phyloP scores from a whole-genome alignment of 23 red algal species.

The Gracilaria vermiculophylla region DNA sequence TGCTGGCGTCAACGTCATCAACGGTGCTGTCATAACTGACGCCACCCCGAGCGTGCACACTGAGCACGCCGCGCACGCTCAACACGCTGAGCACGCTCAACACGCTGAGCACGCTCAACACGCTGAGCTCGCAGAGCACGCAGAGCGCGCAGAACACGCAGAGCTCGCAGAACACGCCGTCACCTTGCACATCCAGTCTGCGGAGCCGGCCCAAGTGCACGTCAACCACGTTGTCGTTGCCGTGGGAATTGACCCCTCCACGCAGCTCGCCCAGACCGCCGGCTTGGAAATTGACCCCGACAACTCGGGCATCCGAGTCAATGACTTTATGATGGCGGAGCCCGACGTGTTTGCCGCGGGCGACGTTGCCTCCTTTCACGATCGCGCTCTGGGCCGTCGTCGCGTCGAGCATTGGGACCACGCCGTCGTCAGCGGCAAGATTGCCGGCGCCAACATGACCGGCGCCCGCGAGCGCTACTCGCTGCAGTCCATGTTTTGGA shows the following conservation, averaged over 20 bases:
- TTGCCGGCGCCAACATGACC: constrained; percentile 73
- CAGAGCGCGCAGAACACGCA: neutral
- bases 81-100: too few relatives aligned
- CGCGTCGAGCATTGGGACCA: constrained; percentile 93
- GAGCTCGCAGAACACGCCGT: neutral
- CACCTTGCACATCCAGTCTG: constrained; percentile 46
- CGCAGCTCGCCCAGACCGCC: constrained; percentile 52
- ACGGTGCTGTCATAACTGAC: constrained; percentile 43
- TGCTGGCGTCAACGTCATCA: constrained; percentile 50
- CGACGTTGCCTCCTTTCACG: constrained; percentile 83
- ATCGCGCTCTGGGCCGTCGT: constrained; percentile 63
- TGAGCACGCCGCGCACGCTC: too few relatives aligned
- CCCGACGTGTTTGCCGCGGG: constrained; percentile 72
- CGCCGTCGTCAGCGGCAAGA: constrained; percentile 72
- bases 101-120: too few relatives aligned
- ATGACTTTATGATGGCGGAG: constrained; percentile 76
- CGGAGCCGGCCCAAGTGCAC: constrained; percentile 34
- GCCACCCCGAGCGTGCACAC: too few relatives aligned
- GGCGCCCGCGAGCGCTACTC: constrained; percentile 43
- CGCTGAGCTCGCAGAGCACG: too few relatives aligned
- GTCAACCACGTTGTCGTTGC: constrained; percentile 61
- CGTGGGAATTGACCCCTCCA: constrained; percentile 62
- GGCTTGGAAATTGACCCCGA: constrained; percentile 71
- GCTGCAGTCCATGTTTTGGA: constrained; percentile 89
- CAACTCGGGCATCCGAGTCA: constrained; percentile 68